Evolutionary conservation across 1,284 basidiomycete genomes (phyloP).

Genomic region (Inonotus hispidus): DNA sequence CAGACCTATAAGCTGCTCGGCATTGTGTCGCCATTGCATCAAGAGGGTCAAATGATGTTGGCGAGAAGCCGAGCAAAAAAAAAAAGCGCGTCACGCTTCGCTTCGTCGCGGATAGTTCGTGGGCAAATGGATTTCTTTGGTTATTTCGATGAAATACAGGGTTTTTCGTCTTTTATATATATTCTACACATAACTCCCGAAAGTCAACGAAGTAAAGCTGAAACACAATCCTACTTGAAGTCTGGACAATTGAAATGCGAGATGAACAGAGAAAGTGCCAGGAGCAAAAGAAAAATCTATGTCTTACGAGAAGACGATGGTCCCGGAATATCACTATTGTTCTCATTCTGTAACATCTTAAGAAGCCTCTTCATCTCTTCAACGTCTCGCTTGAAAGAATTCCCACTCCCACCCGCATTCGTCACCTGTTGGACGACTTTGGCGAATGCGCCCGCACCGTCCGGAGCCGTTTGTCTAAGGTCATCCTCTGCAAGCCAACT

Average conservation of each 20-base stretch:
- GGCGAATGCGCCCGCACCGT: constrained; percentile 41
- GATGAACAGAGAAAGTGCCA: neutral
- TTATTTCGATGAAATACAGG: too few relatives aligned
- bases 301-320: constrained; percentile 1
- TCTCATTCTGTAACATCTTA: constrained; percentile 34
- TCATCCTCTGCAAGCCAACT: constrained; percentile 74
- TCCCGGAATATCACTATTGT: neutral
- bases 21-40: constrained; percentile 10
- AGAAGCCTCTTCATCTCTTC: constrained; percentile 60
- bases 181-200: too few relatives aligned
- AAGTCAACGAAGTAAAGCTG: too few relatives aligned
- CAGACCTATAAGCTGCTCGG: constrained; percentile 35
- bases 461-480: constrained; percentile 45
- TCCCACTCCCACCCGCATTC: constrained; percentile 40
- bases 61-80: too few relatives aligned
- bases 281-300: neutral
- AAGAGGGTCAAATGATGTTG: too few relatives aligned
- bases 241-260: neutral
- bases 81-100: too few relatives aligned
- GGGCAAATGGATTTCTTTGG: too few relatives aligned
- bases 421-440: constrained; percentile 22
- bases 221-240: neutral
- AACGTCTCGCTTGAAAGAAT: constrained; percentile 60
- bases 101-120: too few relatives aligned
- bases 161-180: too few relatives aligned